Base-by-base conservation (phyloP, 805 yeast species). In the Pichia californica region DNA sequence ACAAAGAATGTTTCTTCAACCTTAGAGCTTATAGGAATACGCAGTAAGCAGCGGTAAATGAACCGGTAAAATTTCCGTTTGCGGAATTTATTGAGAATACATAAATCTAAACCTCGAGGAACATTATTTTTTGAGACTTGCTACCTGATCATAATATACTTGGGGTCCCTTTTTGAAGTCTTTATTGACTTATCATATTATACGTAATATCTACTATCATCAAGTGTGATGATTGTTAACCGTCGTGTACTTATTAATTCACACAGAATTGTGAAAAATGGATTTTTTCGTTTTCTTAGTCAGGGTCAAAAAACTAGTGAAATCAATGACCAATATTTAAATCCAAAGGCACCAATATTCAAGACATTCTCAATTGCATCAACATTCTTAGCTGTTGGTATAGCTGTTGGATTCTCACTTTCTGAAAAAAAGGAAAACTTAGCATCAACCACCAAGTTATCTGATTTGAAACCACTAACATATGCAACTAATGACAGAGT, bases 401-500 rank as follows among this genome's bases (percentile, higher is more conserved):
- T 41, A 16, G 13, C 37, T 1, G 2, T 44, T 14, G 56, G 56
- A 1, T 45, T 39, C 26, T n/a, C 27, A 15, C 7, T 33, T 2
- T 29, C 49, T 6, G 31, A 25, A 26, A 25, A 40, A 4, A 33
- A 38, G 6, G 35, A 21, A 27, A 27, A 32, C 19, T 34, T 50
- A 4, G 30, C 37, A 1, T 42, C 48, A 5, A 56, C 62, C 4
- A 51, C 53, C 6, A 45, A 70, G 33, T 61, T 81, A 11, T 44
- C 52, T 0, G 69, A 65, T 10, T 52, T 81, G 7, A 48, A 58
- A 4, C 59, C 77, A 0, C 80, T 85, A 1, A 50, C 45, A 2
- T 86, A 81, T 56, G 91, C 84, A 2, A 50, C 69, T 7, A 62
- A 64, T 8, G 58, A 59, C 6, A 74, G 71, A n/a, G 70, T 77